Conservation (phyloP, 2,329 filamentous ascomycete genomes). For the Acrodontium crateriforme region DNA sequence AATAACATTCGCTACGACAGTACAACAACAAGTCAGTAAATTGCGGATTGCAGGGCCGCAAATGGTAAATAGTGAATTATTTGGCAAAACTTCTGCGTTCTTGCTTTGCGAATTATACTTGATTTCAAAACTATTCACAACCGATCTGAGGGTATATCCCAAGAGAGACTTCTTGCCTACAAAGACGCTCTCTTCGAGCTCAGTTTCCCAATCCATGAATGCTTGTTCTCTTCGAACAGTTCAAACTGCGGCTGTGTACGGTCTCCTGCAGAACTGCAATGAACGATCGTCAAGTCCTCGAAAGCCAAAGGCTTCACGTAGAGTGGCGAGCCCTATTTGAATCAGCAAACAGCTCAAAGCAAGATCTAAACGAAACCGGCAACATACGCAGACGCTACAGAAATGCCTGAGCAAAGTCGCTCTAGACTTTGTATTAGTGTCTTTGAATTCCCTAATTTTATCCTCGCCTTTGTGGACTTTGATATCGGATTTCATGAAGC, state of each 20-base stretch:
- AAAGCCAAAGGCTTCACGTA: slow-evolving; percentile 10
- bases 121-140: too few species aligned
- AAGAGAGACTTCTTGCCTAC: too few species aligned
- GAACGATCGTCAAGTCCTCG: slow-evolving; percentile 8
- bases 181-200: too few species aligned
- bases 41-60: too few species aligned
- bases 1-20: too few species aligned
- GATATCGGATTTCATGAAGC: slow-evolving; percentile 14
- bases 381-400: slow-evolving; percentile 16
- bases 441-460: slow-evolving; percentile 11
- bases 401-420: slow-evolving; percentile 15
- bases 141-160: too few species aligned
- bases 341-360: neutral
- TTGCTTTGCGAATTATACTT: too few species aligned
- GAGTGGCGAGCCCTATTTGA: slow-evolving; percentile 9
- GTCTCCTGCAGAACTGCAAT: slow-evolving; percentile 8
- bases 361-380: neutral
- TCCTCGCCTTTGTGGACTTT: slow-evolving; percentile 13
- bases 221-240: slow-evolving; percentile 7
- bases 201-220: slow-evolving; percentile 5
- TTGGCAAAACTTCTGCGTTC: too few species aligned
- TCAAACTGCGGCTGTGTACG: slow-evolving; percentile 7
- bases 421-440: slow-evolving; percentile 15
- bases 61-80: too few species aligned
- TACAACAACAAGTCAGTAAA: too few species aligned